Evolutionary conservation across 441 rosid genomes (phyloP), one percentile per base, ranked within the genome.

Genomic region (Lepidium campestre): DNA sequence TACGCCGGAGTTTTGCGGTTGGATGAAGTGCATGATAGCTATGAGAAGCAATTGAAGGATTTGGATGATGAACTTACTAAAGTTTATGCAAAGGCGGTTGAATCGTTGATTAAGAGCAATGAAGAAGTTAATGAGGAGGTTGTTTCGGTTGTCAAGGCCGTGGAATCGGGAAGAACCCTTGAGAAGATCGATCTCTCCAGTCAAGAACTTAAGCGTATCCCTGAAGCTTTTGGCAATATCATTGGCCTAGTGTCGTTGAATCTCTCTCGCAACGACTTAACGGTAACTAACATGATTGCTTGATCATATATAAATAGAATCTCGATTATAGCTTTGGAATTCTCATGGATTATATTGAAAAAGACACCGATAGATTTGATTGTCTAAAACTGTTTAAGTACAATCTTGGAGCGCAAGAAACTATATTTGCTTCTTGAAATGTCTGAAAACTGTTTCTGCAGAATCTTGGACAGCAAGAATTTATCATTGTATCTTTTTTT

Each of bases 1-100:
- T 84, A 75, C 56, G 71, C 65, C 25, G 63, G 85, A 48, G 72
- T 89, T 17, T 64, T 93, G 73, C 83, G 86, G 63, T 70, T 90
- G 65, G 93, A 88, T 3, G 96, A 88, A 65, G 81, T 90, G 78
- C 93, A 91, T 74, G 82, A 76, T 27, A 79, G 81, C 34, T 93
- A 91, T 47, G 93, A 78, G 79, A 86, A 73, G 79, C 57, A 84
- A 75, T 22, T 89, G 79, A 83, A 62, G 71, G 90, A 84, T 18
- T 88, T 91, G 27, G 99, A 93, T 79, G 75, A 78, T 29, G 75
- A 81, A 67, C 75, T 93, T 75, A 86, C 79, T 27, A 74, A 62
- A 78, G 85, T 91, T 66, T 93, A 91, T 68, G 91, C 80, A 35
- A 68, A 57, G 4, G 85, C 75, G 18, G 84, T 72, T 6, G 73